Evolutionary conservation across 2,329 filamentous ascomycete species (phyloP).

Genomic region (Aspergillus sp.): DNA sequence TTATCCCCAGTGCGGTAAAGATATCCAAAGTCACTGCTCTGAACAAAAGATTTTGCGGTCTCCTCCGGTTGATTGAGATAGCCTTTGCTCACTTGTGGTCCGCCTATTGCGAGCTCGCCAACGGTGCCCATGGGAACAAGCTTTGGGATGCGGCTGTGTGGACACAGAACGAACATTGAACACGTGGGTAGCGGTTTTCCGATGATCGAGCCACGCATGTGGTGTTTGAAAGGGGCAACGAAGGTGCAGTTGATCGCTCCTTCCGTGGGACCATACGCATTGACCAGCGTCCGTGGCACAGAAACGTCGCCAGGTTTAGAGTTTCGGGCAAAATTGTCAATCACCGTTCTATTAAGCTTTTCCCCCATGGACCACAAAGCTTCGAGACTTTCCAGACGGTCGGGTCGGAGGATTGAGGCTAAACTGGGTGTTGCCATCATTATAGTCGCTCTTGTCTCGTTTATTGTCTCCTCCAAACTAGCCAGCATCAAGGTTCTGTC

Average conservation of each 20-base stretch:
- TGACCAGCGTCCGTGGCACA: slow-evolving; percentile 28
- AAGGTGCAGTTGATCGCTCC: slow-evolving; percentile 36
- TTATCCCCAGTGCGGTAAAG: slow-evolving; percentile 43
- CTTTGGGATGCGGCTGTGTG: slow-evolving; percentile 30
- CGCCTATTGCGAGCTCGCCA: slow-evolving; percentile 52
- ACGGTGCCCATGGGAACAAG: slow-evolving; percentile 46
- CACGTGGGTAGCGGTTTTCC: slow-evolving; percentile 43
- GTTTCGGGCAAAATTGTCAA: slow-evolving; percentile 36
- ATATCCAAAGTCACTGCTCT: slow-evolving; percentile 51
- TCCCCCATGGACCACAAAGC: slow-evolving; percentile 43
- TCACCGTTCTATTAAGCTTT: slow-evolving; percentile 36
- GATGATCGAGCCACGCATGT: slow-evolving; percentile 41
- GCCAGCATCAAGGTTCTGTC: slow-evolving; percentile 35
- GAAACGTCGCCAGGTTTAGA: neutral
- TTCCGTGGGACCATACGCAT: slow-evolving; percentile 42
- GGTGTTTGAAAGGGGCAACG: slow-evolving; percentile 26
- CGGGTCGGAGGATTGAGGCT: slow-evolving; percentile 38
- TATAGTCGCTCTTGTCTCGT: slow-evolving; percentile 38
- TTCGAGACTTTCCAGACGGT: slow-evolving; percentile 29
- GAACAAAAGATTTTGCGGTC: slow-evolving; percentile 32
- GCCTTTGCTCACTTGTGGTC: slow-evolving; percentile 36
- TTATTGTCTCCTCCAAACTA: slow-evolving; percentile 32
- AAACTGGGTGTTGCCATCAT: slow-evolving; percentile 47
- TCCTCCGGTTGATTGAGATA: slow-evolving; percentile 33
- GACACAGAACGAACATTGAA: slow-evolving; percentile 36